phyloP scores from a whole-genome alignment of 495 filamentous ascomycete species.

The Oleoguttula mirabilis region DNA sequence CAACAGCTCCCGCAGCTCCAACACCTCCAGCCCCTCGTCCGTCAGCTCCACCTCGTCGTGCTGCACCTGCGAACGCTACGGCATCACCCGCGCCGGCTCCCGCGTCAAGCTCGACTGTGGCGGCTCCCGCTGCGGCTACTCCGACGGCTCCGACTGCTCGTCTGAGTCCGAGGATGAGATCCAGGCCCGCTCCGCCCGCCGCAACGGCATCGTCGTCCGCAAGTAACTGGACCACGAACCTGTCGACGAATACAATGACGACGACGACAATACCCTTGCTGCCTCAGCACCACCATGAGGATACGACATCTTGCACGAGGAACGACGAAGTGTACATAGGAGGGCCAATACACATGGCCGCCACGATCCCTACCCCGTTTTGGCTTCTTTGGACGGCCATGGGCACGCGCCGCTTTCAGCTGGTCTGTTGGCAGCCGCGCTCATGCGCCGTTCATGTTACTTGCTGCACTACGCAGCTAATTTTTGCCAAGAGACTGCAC shows the following conservation, averaged over 20 bases:
- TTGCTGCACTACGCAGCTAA: no score
- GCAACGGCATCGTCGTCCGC: slow-evolving; percentile 68
- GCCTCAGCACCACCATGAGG: not conserved
- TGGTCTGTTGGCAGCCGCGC: slow-evolving; percentile 12
- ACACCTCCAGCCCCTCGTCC: slow-evolving; percentile 58
- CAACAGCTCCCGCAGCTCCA: slow-evolving; percentile 61
- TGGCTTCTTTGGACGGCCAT: slow-evolving; percentile 7
- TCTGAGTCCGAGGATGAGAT: slow-evolving; percentile 28
- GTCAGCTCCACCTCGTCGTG: slow-evolving; percentile 57
- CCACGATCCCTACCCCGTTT: not conserved
- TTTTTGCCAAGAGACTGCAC: no score
- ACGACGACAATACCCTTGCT: no score
- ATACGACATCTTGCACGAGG: slow-evolving; percentile 1
- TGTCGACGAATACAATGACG: not conserved
- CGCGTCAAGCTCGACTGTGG: slow-evolving; percentile 91
- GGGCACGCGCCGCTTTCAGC: slow-evolving; percentile 12
- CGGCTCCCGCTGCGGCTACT: slow-evolving; percentile 70
- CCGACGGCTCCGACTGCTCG: slow-evolving; percentile 47
- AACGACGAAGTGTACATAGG: not conserved
- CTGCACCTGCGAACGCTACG: slow-evolving; percentile 90
- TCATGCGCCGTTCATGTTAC: no score
- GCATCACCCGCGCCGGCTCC: slow-evolving; percentile 83
- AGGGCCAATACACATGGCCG: not conserved
- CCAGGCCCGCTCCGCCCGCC: slow-evolving; percentile 38
- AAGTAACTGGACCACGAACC: slow-evolving; percentile 8